phyloP scores from a whole-genome alignment of 768 basidiomycete genomes.

The Cyclocybe aegerita region DNA sequence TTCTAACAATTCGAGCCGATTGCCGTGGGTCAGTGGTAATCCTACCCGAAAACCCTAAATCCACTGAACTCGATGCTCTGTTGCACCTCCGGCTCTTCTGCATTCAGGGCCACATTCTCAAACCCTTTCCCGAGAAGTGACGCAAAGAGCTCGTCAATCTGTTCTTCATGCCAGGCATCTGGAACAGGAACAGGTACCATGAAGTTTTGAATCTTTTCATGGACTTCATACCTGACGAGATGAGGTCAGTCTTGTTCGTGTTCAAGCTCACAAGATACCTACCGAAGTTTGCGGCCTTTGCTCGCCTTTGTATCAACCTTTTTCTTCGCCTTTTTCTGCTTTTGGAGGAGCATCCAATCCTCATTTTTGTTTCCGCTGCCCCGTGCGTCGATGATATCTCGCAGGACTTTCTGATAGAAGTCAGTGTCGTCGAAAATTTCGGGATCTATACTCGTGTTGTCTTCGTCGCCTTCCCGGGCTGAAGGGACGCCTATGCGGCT shows the following conservation, averaged over 20 bases:
- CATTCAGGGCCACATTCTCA: slow-evolving; percentile 34
- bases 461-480: slow-evolving; percentile 23
- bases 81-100: slow-evolving; percentile 23
- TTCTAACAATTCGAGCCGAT: too few species aligned
- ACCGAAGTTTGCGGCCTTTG: slow-evolving; percentile 93
- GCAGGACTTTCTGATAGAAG: slow-evolving; percentile 89
- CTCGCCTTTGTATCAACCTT: slow-evolving; percentile 95
- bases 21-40: too few species aligned
- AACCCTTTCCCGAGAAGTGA: slow-evolving; percentile 81
- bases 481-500: slow-evolving; percentile 40
- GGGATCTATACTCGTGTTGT: slow-evolving; percentile 31
- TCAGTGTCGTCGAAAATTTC: slow-evolving; percentile 87
- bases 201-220: slow-evolving; percentile 96
- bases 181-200: slow-evolving; percentile 82
- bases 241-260: slow-evolving; percentile 1
- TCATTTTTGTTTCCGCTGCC: slow-evolving; percentile 42
- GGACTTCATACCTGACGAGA: slow-evolving; percentile 76
- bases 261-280: slow-evolving; percentile 20
- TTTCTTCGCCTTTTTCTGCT: slow-evolving; percentile 73
- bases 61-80: slow-evolving; percentile 35
- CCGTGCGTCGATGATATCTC: slow-evolving; percentile 85
- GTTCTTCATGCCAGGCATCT: slow-evolving; percentile 91
- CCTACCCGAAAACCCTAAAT: slow-evolving; percentile 62
- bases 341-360: slow-evolving; percentile 67
- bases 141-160: slow-evolving; percentile 92